phyloP scores from a whole-genome alignment of 768 basidiomycete genomes.

The Roridomyces roridus region DNA sequence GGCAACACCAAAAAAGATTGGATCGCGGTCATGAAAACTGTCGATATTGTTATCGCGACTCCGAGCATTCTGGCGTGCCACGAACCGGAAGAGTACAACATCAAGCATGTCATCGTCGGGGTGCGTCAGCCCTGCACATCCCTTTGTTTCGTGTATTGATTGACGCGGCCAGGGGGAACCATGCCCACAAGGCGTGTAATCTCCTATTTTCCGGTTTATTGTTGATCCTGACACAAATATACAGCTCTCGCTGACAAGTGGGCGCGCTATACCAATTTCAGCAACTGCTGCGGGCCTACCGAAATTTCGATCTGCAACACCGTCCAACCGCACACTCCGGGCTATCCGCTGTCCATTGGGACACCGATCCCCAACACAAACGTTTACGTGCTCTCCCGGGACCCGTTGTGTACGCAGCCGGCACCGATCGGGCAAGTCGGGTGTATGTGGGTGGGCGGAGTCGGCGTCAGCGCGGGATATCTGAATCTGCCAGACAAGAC shows the following conservation, averaged over 20 bases:
- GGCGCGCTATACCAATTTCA: constrained; percentile 34
- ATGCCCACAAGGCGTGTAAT: constrained; percentile 44
- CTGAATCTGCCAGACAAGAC: constrained; percentile 39
- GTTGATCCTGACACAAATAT: constrained; percentile 26
- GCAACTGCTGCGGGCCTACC: constrained; percentile 53
- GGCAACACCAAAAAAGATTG: constrained; percentile 49
- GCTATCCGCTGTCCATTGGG: constrained; percentile 45
- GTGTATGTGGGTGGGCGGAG: constrained; percentile 55
- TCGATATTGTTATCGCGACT: constrained; percentile 51
- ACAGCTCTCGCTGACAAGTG: constrained; percentile 28
- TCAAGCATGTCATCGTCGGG: constrained; percentile 47
- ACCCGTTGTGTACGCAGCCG: constrained; percentile 39
- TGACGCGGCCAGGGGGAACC: constrained; percentile 40
- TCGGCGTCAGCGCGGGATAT: constrained; percentile 35
- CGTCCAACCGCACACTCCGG: constrained; percentile 42
- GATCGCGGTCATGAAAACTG: constrained; percentile 47
- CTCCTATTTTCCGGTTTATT: constrained; percentile 7
- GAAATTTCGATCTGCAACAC: constrained; percentile 57
- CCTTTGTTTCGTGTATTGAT: background rate
- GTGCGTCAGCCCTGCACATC: constrained; percentile 1
- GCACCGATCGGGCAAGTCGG: constrained; percentile 46
- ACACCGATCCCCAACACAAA: constrained; percentile 50
- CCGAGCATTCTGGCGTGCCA: constrained; percentile 50
- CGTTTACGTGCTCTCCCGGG: constrained; percentile 44
- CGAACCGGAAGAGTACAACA: constrained; percentile 48